phyloP scores from a whole-genome alignment of 306 rosid species.

The Prunus fruticosa region DNA sequence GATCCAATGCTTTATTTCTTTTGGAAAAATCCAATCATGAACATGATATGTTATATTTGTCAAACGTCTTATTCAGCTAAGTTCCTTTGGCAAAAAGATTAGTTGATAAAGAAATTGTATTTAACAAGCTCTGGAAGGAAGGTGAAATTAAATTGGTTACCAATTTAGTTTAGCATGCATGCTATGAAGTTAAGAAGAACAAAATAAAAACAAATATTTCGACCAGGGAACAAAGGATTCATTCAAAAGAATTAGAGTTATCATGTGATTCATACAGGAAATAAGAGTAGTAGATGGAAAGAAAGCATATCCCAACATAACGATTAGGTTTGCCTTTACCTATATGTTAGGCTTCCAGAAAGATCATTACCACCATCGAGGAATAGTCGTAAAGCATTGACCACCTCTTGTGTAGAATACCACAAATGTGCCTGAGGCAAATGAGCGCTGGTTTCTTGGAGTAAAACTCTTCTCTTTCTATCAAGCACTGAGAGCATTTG shows the following conservation, averaged over 20 bases:
- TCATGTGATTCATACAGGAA: background rate
- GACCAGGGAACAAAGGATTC: background rate
- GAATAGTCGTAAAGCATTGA: slow-evolving; percentile 61
- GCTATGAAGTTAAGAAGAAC: background rate
- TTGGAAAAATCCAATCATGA: background rate
- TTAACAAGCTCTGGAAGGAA: too few relatives aligned
- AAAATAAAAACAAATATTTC: background rate
- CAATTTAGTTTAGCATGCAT: background rate
- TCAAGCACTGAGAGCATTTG: slow-evolving; percentile 32
- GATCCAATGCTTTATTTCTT: background rate
- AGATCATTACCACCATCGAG: slow-evolving; percentile 56
- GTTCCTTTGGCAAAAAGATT: background rate
- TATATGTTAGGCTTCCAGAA: slow-evolving; percentile 65
- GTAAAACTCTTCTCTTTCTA: slow-evolving; percentile 46
- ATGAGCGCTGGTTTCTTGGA: slow-evolving; percentile 28
- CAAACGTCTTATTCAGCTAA: background rate
- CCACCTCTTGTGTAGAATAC: slow-evolving; percentile 67
- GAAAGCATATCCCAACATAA: background rate
- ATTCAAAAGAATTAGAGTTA: background rate
- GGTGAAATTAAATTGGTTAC: too few relatives aligned
- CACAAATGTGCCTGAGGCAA: slow-evolving; percentile 81
- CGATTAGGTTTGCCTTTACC: slow-evolving; percentile 44
- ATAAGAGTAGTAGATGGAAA: background rate
- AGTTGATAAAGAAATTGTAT: background rate
- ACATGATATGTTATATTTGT: background rate